Evolutionary conservation across 805 yeast species (phyloP), one percentile per base, ranked within the genome.

Genomic region (Danielia oregonensis): DNA sequence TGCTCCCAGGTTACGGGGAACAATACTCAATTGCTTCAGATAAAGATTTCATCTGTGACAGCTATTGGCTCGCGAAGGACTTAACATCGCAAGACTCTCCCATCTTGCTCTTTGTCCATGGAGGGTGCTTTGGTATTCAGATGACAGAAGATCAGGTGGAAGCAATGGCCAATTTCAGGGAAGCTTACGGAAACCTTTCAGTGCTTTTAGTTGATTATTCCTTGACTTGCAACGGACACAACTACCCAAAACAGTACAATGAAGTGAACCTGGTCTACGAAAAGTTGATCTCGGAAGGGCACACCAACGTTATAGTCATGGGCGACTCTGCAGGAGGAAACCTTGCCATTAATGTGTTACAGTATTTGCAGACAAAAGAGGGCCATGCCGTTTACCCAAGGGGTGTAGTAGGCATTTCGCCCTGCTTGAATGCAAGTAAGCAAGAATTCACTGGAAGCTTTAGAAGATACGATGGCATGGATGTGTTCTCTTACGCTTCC

Each of bases 291-390:
- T 29, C 16, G 3, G 44, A 41, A 4, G 42, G 44, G 1, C 12
- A 37, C 24, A 31, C 35, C 3, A 37, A 37, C 23, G 34, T 41
- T 18, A 17, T 21, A 4, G 22, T 40, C 2, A 15, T 37, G 13
- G 44, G 44, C 7, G 44, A 41, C 22, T 37, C 40, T 14, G 44
- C 44, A 21, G 44, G 44, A 14, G 44, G 42, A 12, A 37, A 41
- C 33, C 24, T 41, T 21, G 25, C 25, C 5, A 17, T 37, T 24
- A 28, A 28, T 16, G 18, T 29, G 6, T 26, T 36, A 5, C 24
- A 31, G 22, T 6, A 30, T 13, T 31, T 34, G 16, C 12, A 13
- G 18, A 4, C 18, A 6, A 15, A 18, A 12, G 5, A 6, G 16
- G 22, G 24, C 17, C 11, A n/a, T 8, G 11, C 30, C 2, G 27